phyloP scores from a whole-genome alignment of 768 basidiomycete species.

The Hortiboletus flavorubellus region DNA sequence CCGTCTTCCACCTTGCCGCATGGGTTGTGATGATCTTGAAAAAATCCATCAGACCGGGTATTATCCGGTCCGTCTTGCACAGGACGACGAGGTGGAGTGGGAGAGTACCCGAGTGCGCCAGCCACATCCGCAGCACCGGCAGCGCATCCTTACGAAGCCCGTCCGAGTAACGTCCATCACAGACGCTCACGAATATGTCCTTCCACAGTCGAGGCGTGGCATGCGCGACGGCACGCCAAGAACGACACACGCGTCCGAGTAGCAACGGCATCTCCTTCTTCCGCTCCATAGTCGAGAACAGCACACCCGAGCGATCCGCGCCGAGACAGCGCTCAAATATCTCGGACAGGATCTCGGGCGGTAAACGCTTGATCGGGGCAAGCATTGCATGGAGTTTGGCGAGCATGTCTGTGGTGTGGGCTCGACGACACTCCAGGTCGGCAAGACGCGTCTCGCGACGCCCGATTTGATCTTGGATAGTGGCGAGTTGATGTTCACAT shows the following conservation, averaged over 20 bases:
- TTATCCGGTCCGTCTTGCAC: constrained; percentile 19
- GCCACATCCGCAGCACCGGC: constrained; percentile 19
- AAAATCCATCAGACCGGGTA: constrained; percentile 20
- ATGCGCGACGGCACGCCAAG: constrained; percentile 24
- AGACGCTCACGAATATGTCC: constrained; percentile 18
- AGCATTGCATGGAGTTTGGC: constrained; percentile 14
- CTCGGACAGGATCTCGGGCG: constrained; percentile 25
- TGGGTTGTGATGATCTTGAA: constrained; percentile 17
- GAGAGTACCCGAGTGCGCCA: constrained; percentile 20
- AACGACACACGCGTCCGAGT: constrained; percentile 29
- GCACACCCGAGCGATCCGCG: neutral
- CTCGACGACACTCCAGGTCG: constrained; percentile 11
- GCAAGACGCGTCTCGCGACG: constrained; percentile 6
- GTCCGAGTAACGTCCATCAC: constrained; percentile 19
- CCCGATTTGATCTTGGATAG: constrained; percentile 8
- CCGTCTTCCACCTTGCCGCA: constrained; percentile 18
- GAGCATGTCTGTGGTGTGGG: constrained; percentile 4
- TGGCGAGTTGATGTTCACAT: constrained; percentile 15
- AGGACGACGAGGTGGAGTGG: constrained; percentile 18
- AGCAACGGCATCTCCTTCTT: constrained; percentile 22
- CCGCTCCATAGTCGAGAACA: neutral
- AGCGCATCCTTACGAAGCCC: constrained; percentile 18
- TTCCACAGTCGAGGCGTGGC: constrained; percentile 30
- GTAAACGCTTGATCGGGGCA: constrained; percentile 24
- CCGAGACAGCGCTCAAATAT: constrained; percentile 26